phyloP scores from a whole-genome alignment of 2,329 filamentous ascomycete species.

The Venturia pyrina region DNA sequence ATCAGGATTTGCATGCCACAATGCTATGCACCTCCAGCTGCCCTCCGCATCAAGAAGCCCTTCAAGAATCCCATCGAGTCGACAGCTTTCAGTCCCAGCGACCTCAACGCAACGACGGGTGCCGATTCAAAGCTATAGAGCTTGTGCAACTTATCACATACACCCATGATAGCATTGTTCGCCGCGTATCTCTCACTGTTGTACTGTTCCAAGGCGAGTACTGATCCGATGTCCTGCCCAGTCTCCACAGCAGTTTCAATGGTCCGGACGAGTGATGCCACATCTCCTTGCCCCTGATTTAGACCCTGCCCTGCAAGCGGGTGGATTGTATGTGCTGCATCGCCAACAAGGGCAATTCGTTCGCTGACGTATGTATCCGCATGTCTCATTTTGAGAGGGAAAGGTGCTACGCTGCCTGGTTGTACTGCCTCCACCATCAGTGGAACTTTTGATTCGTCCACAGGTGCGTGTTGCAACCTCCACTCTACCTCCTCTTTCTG shows the following conservation, averaged over 20 bases:
- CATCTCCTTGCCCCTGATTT: constrained; percentile 86
- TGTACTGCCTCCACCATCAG: constrained; percentile 62
- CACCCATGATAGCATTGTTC: constrained; percentile 68
- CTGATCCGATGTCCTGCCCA: constrained; percentile 77
- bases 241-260: constrained; percentile 70
- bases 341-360: constrained; percentile 77
- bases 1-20: not conserved
- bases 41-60: constrained; percentile 70
- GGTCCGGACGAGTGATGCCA: constrained; percentile 63
- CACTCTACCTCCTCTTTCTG: constrained; percentile 23
- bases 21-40: constrained; percentile 28
- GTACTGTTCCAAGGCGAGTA: constrained; percentile 72
- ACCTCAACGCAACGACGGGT: constrained; percentile 70
- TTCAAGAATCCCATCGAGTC: constrained; percentile 69
- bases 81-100: constrained; percentile 65
- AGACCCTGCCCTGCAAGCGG: constrained; percentile 90
- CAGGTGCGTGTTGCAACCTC: constrained; percentile 14
- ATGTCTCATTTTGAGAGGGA: constrained; percentile 83
- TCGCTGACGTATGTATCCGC: constrained; percentile 89
- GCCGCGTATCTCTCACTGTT: constrained; percentile 68
- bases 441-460: constrained; percentile 39
- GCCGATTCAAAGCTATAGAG: constrained; percentile 74
- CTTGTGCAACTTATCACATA: constrained; percentile 85
- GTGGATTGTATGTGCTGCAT: constrained; percentile 91
- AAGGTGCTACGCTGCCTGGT: constrained; percentile 70